phyloP scores from a whole-genome alignment of 1,284 basidiomycete species.

The Crepidotus sp. region DNA sequence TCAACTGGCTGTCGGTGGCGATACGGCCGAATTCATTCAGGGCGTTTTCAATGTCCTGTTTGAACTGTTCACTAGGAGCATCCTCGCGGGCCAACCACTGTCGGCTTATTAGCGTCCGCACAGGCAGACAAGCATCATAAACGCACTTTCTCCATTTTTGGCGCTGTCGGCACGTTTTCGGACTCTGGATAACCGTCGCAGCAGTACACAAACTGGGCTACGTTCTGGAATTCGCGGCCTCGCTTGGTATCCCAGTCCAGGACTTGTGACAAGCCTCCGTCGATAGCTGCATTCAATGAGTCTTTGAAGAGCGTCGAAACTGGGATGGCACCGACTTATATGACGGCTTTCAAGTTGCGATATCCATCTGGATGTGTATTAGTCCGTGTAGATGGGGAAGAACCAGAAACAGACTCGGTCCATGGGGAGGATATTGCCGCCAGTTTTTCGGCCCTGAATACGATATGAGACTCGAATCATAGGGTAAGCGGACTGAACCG shows the following conservation, averaged over 20 bases:
- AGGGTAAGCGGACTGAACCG: slow-evolving; percentile 25
- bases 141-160: slow-evolving; percentile 38
- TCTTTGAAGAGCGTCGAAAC: not conserved
- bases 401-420: slow-evolving; percentile 34
- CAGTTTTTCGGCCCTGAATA: slow-evolving; percentile 54
- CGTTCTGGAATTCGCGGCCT: slow-evolving; percentile 61
- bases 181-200: slow-evolving; percentile 43
- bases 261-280: slow-evolving; percentile 42
- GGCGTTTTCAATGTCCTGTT: slow-evolving; percentile 38
- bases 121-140: too few relatives aligned
- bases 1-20: slow-evolving; percentile 27
- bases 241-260: slow-evolving; percentile 55
- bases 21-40: slow-evolving; percentile 48
- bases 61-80: slow-evolving; percentile 37
- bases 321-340: slow-evolving; percentile 29
- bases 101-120: not conserved
- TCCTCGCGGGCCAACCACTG: slow-evolving; percentile 43
- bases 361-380: slow-evolving; percentile 34
- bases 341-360: slow-evolving; percentile 36
- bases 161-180: slow-evolving; percentile 40
- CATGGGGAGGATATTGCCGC: slow-evolving; percentile 61
- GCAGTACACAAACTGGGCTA: slow-evolving; percentile 56
- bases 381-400: not conserved
- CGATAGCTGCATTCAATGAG: slow-evolving; percentile 22
- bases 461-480: not conserved